Conservation (phyloP, 1,284 basidiomycete species). For the Prillingera fragicola region DNA sequence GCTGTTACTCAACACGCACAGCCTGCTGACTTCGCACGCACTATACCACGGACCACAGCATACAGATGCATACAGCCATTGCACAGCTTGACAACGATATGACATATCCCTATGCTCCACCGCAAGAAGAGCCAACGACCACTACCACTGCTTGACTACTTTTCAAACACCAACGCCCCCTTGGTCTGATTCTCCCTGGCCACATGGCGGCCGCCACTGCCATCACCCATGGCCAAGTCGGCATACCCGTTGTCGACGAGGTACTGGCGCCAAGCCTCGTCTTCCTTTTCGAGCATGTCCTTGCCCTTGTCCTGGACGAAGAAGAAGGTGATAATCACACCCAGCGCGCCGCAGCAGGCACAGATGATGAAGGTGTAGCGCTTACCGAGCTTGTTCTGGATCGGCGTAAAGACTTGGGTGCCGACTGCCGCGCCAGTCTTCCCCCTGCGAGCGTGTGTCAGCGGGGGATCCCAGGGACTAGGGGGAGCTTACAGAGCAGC, state of each 20-base stretch:
- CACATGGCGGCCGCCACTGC: slow-evolving; percentile 16
- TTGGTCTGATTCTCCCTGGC: slow-evolving; percentile 21
- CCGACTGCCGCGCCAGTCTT: slow-evolving; percentile 72
- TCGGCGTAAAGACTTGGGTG: slow-evolving; percentile 69
- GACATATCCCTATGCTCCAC: too few relatives aligned
- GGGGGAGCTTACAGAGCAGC: too few relatives aligned
- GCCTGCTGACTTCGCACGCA: too few relatives aligned
- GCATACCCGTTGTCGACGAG: slow-evolving; percentile 41
- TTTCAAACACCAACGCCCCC: slow-evolving; percentile 15
- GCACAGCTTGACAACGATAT: too few relatives aligned
- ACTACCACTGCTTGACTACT: too few relatives aligned
- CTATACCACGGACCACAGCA: too few relatives aligned
- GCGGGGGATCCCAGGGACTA: too few relatives aligned
- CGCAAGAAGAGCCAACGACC: too few relatives aligned
- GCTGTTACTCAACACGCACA: too few relatives aligned
- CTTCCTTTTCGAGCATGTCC: slow-evolving; percentile 44
- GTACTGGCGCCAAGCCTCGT: slow-evolving; percentile 42
- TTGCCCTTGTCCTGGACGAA: slow-evolving; percentile 45
- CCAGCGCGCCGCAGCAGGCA: slow-evolving; percentile 37
- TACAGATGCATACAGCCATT: too few relatives aligned
- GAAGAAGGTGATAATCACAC: slow-evolving; percentile 41
- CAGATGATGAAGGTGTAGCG: slow-evolving; percentile 39
- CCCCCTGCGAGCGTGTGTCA: too few relatives aligned
- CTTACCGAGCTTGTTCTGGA: slow-evolving; percentile 52
- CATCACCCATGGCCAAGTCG: slow-evolving; percentile 43